Base-by-base conservation (phyloP, 2,329 filamentous ascomycete genomes). In the Ophiostoma australiae region DNA sequence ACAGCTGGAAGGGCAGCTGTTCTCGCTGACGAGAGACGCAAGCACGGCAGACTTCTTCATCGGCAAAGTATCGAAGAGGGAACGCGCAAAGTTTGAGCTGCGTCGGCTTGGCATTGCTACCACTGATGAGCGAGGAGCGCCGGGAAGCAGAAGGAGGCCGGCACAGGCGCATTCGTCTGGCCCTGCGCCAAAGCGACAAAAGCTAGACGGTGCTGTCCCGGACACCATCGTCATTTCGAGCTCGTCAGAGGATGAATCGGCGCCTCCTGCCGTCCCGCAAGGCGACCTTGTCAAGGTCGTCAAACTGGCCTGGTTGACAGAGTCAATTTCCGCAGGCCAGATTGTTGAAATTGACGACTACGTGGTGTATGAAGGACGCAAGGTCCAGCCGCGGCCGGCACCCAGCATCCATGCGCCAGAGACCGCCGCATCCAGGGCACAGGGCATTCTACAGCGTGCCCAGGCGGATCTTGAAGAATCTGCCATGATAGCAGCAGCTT, bases 31-130 rank as follows among this genome's bases (percentile, higher is more conserved):
- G 0, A 89, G 90, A 72, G 87, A 94, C 78, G 82, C 90, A 69
- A 82, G 83, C 17, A 90, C 94, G 78, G 93, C 93, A 0, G 83
- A 86, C 4, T 79, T 97, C 3, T 83, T 97, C 1, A 78, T 98
- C 39, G 93, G 91, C 1, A 92, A 89, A 74, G 84, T 97, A 44
- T 84, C 84, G 0, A 89, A 87, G 70, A 89, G 87, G 74, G 85
- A 88, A 75, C 86, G 94, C 23, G 92, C 92, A 0, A 83, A 86
- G 67, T 89, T 96, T 75, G 94, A 98, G 79, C 81, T 98, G 73
- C 85, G 92, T 70, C 85, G 87, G 7, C 85, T 87, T 66, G 89
- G 88, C 17, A 75, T 97, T 2, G 78, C 80, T 58, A 88, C 88
- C 0, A 82, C 86, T 70, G 86, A 88, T 71, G 75, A 82, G 3